phyloP scores from a whole-genome alignment of 2,329 filamentous ascomycete genomes.

The Periglandula ipomoeae region DNA sequence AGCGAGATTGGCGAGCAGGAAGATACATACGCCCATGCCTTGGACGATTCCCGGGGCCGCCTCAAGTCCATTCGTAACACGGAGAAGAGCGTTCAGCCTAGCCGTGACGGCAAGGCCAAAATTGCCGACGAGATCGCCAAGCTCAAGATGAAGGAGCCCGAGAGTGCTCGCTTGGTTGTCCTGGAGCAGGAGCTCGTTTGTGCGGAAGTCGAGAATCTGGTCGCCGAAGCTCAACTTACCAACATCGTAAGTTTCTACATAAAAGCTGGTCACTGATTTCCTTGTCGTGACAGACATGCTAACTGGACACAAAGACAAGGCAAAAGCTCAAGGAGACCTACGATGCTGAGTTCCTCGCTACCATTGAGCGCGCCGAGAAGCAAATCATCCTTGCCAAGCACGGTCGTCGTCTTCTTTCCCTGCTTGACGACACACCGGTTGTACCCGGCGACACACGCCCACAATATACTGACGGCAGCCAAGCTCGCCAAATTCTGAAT shows the following conservation, averaged over 20 bases:
- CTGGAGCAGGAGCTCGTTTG: slow-evolving; percentile 95
- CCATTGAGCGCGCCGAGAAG: slow-evolving; percentile 94
- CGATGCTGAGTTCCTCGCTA: slow-evolving; percentile 76
- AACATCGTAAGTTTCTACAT: slow-evolving; percentile 63
- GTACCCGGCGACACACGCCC: slow-evolving; percentile 72
- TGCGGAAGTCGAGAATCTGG: slow-evolving; percentile 89
- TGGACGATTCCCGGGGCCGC: slow-evolving; percentile 75
- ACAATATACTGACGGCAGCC: slow-evolving; percentile 55
- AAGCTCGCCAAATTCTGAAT: slow-evolving; percentile 78
- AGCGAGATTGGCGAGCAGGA: slow-evolving; percentile 93
- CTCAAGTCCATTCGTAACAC: slow-evolving; percentile 94
- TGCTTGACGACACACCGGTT: slow-evolving; percentile 83
- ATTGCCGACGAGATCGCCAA: slow-evolving; percentile 87
- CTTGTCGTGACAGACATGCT: background rate
- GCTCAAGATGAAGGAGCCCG: slow-evolving; percentile 85
- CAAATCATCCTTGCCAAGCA: slow-evolving; percentile 91
- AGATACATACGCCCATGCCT: slow-evolving; percentile 71
- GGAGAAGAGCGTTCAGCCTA: slow-evolving; percentile 90
- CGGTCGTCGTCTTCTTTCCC: slow-evolving; percentile 71
- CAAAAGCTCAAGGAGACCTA: slow-evolving; percentile 96
- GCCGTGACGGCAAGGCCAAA: slow-evolving; percentile 77
- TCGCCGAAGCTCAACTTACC: slow-evolving; percentile 91
- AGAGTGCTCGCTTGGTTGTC: slow-evolving; percentile 69
- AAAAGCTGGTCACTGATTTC: background rate
- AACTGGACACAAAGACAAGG: slow-evolving; percentile 79